A percentile compares a stretch with the other conserved stretches of the same genome.
Conservation (phyloP, 2,329 filamentous ascomycete species). For the Trichoderma koningiopsis region DNA sequence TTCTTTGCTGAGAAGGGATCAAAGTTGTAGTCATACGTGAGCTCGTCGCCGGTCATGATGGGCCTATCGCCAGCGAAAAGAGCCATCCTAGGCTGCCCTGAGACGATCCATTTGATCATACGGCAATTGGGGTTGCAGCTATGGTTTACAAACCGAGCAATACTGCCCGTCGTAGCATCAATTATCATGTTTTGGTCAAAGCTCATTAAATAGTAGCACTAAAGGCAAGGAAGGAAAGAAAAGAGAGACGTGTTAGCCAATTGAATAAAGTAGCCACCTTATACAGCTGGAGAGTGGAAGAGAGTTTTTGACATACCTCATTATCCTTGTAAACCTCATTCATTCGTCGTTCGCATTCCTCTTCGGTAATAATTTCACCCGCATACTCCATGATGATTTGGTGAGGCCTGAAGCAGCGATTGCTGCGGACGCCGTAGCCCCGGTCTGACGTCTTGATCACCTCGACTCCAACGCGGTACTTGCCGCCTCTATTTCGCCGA, state of each 20-base stretch:
- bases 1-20: slow-evolving; percentile 70
- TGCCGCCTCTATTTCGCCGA: slow-evolving; percentile 75
- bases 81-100: slow-evolving; percentile 91
- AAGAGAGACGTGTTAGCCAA: neutral
- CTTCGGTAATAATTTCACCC: slow-evolving; percentile 94
- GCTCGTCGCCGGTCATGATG: slow-evolving; percentile 91
- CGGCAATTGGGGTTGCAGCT: slow-evolving; percentile 94
- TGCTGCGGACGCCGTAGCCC: slow-evolving; percentile 89
- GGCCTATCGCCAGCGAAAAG: slow-evolving; percentile 88
- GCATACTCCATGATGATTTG: slow-evolving; percentile 99
- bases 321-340: slow-evolving; percentile 91
- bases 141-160: slow-evolving; percentile 97
- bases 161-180: slow-evolving; percentile 92
- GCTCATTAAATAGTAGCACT: slow-evolving; percentile 99
- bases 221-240: slow-evolving; percentile 2
- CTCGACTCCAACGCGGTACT: slow-evolving; percentile 91
- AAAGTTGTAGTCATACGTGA: slow-evolving; percentile 89
- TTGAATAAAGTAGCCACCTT: neutral
- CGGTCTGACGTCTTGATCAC: slow-evolving; percentile 88
- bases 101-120: slow-evolving; percentile 98
- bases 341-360: slow-evolving; percentile 92
- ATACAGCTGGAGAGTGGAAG: neutral
- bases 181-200: slow-evolving; percentile 99
- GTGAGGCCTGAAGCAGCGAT: slow-evolving; percentile 80
- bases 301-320: slow-evolving; percentile 60